phyloP scores from a whole-genome alignment of 352 stramenopile genomes.

The Globisporangium acanthophoron region DNA sequence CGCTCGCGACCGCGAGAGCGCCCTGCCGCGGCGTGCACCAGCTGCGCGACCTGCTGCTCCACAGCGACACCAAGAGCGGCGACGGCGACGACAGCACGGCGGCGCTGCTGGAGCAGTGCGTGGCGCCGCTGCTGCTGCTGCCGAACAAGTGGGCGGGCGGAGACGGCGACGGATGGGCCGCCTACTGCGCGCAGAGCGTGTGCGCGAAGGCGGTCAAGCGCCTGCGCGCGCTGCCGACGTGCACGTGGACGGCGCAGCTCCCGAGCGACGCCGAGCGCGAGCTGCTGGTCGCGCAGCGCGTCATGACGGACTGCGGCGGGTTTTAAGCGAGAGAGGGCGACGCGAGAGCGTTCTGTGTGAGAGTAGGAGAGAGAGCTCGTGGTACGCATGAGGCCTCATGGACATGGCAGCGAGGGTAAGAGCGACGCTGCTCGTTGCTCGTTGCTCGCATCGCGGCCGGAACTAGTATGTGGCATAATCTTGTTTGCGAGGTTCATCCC shows the following conservation, averaged over 20 bases:
- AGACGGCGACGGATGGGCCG: conserved; percentile 11
- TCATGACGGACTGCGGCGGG: conserved; percentile 33
- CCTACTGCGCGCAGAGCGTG: conserved; percentile 34
- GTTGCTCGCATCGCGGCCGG: too few species aligned
- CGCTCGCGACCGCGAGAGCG: background rate
- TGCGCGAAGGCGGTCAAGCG: conserved; percentile 22
- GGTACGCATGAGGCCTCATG: background rate
- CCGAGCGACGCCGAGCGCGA: conserved; percentile 27
- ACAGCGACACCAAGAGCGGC: background rate
- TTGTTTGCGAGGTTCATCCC: background rate
- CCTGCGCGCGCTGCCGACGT: conserved; percentile 28
- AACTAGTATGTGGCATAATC: background rate
- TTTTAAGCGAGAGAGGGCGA: background rate
- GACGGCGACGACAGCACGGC: conserved; percentile 1
- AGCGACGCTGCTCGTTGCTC: too few species aligned
- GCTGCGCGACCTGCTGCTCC: conserved; percentile 18
- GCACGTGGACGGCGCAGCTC: conserved; percentile 27
- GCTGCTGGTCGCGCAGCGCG: conserved; percentile 35
- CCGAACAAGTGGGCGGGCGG: conserved; percentile 25
- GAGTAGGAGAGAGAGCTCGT: background rate
- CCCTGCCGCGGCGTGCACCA: conserved; percentile 20
- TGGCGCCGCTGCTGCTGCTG: conserved; percentile 27
- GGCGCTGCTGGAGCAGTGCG: conserved; percentile 19
- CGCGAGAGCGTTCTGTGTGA: background rate
- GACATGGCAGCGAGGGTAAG: too few species aligned